A percentile compares a stretch with the other conserved stretches of the same genome.
Conservation (phyloP, 257 asterid species). For the Penstemon newberryi region DNA sequence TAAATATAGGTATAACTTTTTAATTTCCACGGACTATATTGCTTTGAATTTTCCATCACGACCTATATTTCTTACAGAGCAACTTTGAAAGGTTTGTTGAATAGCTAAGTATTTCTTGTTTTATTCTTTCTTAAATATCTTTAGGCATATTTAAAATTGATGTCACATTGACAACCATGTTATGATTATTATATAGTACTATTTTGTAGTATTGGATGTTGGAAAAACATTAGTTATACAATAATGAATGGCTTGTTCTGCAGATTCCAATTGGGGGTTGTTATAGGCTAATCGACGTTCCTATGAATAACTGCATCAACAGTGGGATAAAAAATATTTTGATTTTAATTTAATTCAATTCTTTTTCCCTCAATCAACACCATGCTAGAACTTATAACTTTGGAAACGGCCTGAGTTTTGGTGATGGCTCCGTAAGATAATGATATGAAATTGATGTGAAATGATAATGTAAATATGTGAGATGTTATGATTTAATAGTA, state of each 20-base stretch:
- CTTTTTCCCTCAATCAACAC: conserved; percentile 93
- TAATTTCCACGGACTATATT: too few species aligned
- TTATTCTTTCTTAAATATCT: too few species aligned
- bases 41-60: too few species aligned
- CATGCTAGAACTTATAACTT: conserved; percentile 75
- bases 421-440: conserved; percentile 76
- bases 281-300: conserved; percentile 89
- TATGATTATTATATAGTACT: neutral
- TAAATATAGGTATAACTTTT: too few species aligned
- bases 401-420: conserved; percentile 78
- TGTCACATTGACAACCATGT: conserved; percentile 6
- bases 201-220: neutral
- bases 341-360: conserved; percentile 85
- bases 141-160: neutral
- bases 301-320: conserved; percentile 97
- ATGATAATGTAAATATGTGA: neutral
- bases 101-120: too few species aligned
- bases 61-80: too few species aligned
- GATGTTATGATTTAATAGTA: too few species aligned
- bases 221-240: neutral
- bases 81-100: too few species aligned
- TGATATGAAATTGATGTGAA: neutral
- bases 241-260: conserved; percentile 2
- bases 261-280: conserved; percentile 98
- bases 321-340: conserved; percentile 88